A percentile compares a stretch with the other conserved stretches of the same genome.
Conservation (phyloP, 306 rosid species). For the Rubus parviflorus region DNA sequence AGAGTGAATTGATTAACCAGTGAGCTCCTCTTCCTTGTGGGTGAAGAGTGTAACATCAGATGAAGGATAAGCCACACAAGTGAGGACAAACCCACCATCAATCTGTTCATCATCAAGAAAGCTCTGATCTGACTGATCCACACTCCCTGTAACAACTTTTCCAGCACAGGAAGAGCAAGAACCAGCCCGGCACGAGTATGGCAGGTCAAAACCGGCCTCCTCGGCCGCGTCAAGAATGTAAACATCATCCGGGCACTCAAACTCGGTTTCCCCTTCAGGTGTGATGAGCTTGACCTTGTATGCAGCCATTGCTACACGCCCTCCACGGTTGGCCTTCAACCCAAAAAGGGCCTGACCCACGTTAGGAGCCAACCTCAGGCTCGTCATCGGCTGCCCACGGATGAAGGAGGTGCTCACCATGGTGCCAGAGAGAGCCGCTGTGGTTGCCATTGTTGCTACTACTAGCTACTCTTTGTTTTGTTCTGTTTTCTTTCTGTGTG, state of each 20-base stretch:
- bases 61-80: slow-evolving; percentile 72
- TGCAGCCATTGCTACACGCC: slow-evolving; percentile 57
- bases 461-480: no score
- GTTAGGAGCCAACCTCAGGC: slow-evolving; percentile 43
- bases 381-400: slow-evolving; percentile 38
- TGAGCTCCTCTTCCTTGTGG: slow-evolving; percentile 85
- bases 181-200: slow-evolving; percentile 89
- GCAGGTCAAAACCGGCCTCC: slow-evolving; percentile 60
- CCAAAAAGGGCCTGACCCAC: slow-evolving; percentile 54
- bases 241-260: slow-evolving; percentile 53
- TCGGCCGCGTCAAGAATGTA: slow-evolving; percentile 76
- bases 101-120: slow-evolving; percentile 79
- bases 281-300: slow-evolving; percentile 66
- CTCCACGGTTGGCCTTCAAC: slow-evolving; percentile 49
- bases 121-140: slow-evolving; percentile 75
- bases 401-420: slow-evolving; percentile 61
- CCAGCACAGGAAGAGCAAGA: slow-evolving; percentile 86
- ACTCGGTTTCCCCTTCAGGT: slow-evolving; percentile 52
- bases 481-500: no score
- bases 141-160: slow-evolving; percentile 36
- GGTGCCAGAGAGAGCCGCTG: slow-evolving; percentile 54
- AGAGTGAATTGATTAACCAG: slow-evolving; percentile 26
- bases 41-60: slow-evolving; percentile 59
- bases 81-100: slow-evolving; percentile 46
- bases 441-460: slow-evolving; percentile 36